Base-by-base conservation (phyloP, 345 rosid species). In the Crucihimalaya himalaica region DNA sequence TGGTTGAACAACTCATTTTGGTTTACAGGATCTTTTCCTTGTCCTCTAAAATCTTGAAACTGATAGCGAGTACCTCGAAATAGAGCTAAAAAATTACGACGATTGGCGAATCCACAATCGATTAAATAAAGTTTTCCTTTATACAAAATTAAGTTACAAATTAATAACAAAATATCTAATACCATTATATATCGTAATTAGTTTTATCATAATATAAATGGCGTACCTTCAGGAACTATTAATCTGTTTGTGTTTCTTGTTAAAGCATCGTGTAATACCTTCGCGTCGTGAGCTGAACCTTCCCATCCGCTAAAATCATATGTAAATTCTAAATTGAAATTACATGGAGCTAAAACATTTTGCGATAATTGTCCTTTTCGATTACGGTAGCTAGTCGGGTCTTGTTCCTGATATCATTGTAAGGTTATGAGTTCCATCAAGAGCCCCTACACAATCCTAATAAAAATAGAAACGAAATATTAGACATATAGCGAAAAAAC, bases 261-360 rank as follows among this genome's bases (percentile, higher is more conserved):
- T n/a, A 40, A 61, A 40, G 35, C 8, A 61, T 61, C 51, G 0
- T 61, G 7, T n/a, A 43, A 9, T n/a, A 62, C 52, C 2, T 25
- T 61, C 9, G 23, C 4, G 1, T 61, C 52, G 10, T 62, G 52
- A 23, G 35, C 4, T 9, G 32, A 62, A n/a, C 21, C 51, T 62
- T 62, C 37, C 51, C 52, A 62, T 13, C 37, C 52, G 1, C 52
- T 42, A 23, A 62, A 23, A 15, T 25, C 35, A 12, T 62, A 42
- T 15, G 42, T 62, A 25, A 62, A 62, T 25, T 62, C 9, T 5
- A 62, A 62, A 68, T 52, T 61, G 25, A 67, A 52, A 52, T 52
- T 67, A 11, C 60, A 66, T 50, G 61, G 50, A 23, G 6, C 39
- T 23, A 66, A 34, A 23, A 8, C 11, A n/a, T n/a, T n/a, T n/a